These are phyloP conservation scores for Lodderomyces beijingensis DNA, from an alignment of 1,139 yeast genomes.

Conservation along the genomic window DNA sequence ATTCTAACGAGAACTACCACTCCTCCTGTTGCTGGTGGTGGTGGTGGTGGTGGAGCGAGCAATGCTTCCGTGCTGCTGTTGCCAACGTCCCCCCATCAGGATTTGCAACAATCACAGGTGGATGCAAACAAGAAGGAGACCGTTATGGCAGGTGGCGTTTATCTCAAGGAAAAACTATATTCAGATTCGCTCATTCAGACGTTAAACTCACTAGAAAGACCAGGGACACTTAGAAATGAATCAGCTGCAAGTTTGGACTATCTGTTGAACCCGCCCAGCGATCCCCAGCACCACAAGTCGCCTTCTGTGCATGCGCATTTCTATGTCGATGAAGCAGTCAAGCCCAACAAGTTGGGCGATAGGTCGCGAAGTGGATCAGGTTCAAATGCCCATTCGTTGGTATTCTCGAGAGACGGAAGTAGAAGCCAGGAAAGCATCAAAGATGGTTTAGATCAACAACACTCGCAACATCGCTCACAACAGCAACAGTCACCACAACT, in stretches of 20 bases:
- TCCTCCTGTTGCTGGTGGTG: slow-evolving; percentile 59
- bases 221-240: not conserved
- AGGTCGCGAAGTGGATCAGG: slow-evolving; percentile 41
- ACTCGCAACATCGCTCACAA: no score
- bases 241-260: slow-evolving; percentile 22
- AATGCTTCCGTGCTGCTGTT: slow-evolving; percentile 6
- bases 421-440: slow-evolving; percentile 10
- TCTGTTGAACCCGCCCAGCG: slow-evolving; percentile 28
- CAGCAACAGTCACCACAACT: no score
- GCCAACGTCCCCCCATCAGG: slow-evolving; percentile 3
- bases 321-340: slow-evolving; percentile 65
- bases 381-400: slow-evolving; percentile 5
- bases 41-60: not conserved
- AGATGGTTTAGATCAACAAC: not conserved
- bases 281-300: slow-evolving; percentile 44
- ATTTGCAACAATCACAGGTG: slow-evolving; percentile 3
- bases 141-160: slow-evolving; percentile 50
- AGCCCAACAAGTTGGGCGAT: slow-evolving; percentile 36
- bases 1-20: slow-evolving; percentile 62
- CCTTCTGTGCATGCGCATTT: slow-evolving; percentile 80
- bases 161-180: slow-evolving; percentile 25
- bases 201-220: not conserved
- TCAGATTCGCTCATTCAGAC: slow-evolving; percentile 3
- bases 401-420: slow-evolving; percentile 5
- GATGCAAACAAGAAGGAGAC: slow-evolving; percentile 25